Percentiles rank a stretch among this genome's conserved stretches.
Conservation (phyloP, 208 protist genomes). For the Porcisia hertigi region DNA sequence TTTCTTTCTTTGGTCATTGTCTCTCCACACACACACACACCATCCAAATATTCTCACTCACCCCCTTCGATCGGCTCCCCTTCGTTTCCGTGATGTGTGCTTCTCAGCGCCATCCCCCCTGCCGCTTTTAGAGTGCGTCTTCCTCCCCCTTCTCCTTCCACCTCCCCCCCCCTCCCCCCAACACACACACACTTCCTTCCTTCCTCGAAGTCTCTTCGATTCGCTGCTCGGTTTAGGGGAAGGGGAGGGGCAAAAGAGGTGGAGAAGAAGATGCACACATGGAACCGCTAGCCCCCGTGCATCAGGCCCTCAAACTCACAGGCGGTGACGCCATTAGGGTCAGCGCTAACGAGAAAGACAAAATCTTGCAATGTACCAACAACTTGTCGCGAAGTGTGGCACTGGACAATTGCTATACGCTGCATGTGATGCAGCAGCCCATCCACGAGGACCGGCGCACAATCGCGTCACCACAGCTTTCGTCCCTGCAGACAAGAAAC, state of each 20-base stretch:
- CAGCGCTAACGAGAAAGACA: background rate
- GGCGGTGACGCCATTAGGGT: background rate
- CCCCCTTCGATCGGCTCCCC: too few relatives aligned
- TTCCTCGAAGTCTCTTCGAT: background rate
- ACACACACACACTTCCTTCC: too few relatives aligned
- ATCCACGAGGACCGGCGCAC: background rate
- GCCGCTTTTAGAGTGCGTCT: too few relatives aligned
- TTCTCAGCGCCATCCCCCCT: too few relatives aligned
- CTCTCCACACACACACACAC: background rate
- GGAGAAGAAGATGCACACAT: background rate
- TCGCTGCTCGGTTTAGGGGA: background rate
- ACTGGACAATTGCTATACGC: too few relatives aligned
- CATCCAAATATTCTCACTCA: too few relatives aligned
- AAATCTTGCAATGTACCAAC: background rate
- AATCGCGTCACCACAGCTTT: background rate
- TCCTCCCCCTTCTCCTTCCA: too few relatives aligned
- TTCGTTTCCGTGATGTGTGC: background rate
- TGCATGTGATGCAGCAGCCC: background rate
- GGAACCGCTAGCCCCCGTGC: background rate
- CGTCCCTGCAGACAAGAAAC: background rate
- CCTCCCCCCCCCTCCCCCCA: too few relatives aligned
- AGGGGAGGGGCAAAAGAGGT: background rate
- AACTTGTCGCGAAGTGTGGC: background rate
- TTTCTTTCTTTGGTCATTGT: background rate
- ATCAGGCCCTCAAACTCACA: background rate